Percentiles rank a stretch among this genome's conserved stretches.
These are phyloP conservation scores for Fraxinus ornus DNA, from an alignment of 305 asterid species.

Conservation along the genomic window DNA sequence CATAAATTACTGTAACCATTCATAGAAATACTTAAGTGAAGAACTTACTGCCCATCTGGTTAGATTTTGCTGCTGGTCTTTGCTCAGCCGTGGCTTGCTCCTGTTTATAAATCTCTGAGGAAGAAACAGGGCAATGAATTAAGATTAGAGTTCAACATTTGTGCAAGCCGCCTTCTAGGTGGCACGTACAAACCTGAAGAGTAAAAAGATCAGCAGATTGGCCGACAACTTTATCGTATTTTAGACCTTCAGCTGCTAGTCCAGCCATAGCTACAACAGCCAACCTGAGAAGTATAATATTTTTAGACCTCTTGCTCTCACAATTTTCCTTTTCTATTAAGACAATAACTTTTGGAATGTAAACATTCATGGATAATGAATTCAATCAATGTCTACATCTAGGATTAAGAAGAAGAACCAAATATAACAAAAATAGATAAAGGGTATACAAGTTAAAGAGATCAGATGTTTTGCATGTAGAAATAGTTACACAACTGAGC, in stretches of 20 bases:
- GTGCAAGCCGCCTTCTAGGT: not conserved
- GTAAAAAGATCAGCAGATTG: conserved; percentile 91
- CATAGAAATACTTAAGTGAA: not conserved
- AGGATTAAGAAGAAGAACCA: not conserved
- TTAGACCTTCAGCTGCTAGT: conserved; percentile 92
- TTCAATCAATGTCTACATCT: not conserved
- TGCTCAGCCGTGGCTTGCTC: conserved; percentile 76
- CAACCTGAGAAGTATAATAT: conserved; percentile 45
- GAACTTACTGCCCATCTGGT: conserved; percentile 96
- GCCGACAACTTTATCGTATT: conserved; percentile 82
- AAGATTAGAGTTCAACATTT: not conserved
- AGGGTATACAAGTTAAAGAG: not conserved
- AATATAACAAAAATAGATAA: not conserved
- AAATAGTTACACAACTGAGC: not conserved
- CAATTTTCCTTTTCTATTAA: not conserved
- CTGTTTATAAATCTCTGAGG: conserved; percentile 83
- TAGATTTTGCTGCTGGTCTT: conserved; percentile 91
- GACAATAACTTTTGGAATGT: not conserved
- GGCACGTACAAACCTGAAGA: conserved; percentile 63
- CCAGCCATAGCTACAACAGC: conserved; percentile 97
- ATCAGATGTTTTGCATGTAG: not conserved
- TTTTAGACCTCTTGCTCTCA: not conserved
- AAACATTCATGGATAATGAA: not conserved
- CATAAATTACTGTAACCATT: not conserved
- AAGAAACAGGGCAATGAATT: conserved; percentile 17